phyloP scores from a whole-genome alignment of 352 stramenopile genomes.

The Globisporangium cystogenes region DNA sequence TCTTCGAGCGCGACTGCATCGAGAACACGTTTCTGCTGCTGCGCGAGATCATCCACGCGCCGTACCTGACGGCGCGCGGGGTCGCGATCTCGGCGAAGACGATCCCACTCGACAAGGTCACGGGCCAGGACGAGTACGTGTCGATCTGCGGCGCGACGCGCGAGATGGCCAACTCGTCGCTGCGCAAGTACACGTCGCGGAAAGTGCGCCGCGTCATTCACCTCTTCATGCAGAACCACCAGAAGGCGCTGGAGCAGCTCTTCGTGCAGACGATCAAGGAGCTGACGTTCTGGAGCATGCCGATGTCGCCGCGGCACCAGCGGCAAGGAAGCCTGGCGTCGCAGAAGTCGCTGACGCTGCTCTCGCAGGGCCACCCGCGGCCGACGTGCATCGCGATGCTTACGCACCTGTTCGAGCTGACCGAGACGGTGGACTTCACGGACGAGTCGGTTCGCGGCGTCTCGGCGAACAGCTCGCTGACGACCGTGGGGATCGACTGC shows the following conservation, averaged over 20 bases:
- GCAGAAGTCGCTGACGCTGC: slow-evolving; percentile 59
- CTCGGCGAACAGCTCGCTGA: slow-evolving; percentile 27
- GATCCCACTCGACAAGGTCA: slow-evolving; percentile 82
- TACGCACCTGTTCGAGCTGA: slow-evolving; percentile 80
- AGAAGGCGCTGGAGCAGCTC: slow-evolving; percentile 57
- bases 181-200: slow-evolving; percentile 83
- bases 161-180: slow-evolving; percentile 73
- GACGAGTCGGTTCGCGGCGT: slow-evolving; percentile 28
- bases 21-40: slow-evolving; percentile 80
- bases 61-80: slow-evolving; percentile 74
- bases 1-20: slow-evolving; percentile 68
- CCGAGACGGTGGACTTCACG: slow-evolving; percentile 80
- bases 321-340: slow-evolving; percentile 43
- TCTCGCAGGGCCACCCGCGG: slow-evolving; percentile 62
- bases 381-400: slow-evolving; percentile 75
- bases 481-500: slow-evolving; percentile 75
- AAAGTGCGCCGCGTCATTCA: slow-evolving; percentile 83
- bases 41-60: slow-evolving; percentile 76
- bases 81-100: slow-evolving; percentile 85
- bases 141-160: slow-evolving; percentile 80
- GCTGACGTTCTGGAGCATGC: slow-evolving; percentile 76
- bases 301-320: slow-evolving; percentile 22
- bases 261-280: slow-evolving; percentile 84
- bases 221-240: slow-evolving; percentile 76
- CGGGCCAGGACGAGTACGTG: slow-evolving; percentile 83